These are phyloP conservation scores for Mycena polygramma DNA, from an alignment of 768 basidiomycete species.

Conservation along the genomic window DNA sequence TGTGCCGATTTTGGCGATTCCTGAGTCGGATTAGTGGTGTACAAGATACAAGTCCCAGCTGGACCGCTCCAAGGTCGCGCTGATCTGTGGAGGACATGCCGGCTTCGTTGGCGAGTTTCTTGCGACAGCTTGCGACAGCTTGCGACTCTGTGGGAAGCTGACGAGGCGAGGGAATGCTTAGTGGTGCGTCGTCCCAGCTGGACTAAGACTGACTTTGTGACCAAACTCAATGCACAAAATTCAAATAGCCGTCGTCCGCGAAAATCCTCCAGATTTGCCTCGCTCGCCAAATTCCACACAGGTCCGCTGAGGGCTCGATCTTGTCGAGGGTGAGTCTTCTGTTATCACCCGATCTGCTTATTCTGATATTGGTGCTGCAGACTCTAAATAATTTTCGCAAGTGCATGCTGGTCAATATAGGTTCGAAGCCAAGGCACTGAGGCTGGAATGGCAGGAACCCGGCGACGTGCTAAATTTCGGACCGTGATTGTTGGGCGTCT, in stretches of 20 bases:
- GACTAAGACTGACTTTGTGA: no score
- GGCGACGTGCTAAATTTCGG: conserved; percentile 96
- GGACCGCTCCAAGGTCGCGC: conserved; percentile 76
- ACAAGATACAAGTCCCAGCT: conserved; percentile 67
- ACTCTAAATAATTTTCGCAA: conserved; percentile 86
- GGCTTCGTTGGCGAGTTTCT: conserved; percentile 82
- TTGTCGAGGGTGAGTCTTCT: conserved; percentile 80
- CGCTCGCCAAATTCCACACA: conserved; percentile 89
- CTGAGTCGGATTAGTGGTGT: no score
- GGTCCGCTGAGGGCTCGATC: conserved; percentile 84
- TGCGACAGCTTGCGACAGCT: no score
- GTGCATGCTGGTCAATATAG: conserved; percentile 53
- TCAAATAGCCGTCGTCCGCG: conserved; percentile 84
- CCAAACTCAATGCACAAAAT: conserved; percentile 3
- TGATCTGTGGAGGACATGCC: conserved; percentile 89
- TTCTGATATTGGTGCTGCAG: conserved; percentile 49
- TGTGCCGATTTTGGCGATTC: no score
- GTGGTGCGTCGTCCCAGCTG: conserved; percentile 56
- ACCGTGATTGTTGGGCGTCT: conserved; percentile 84
- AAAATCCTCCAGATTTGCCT: conserved; percentile 93
- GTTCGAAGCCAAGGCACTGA: conserved; percentile 30
- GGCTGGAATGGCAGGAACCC: conserved; percentile 73
- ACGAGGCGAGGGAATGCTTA: conserved; percentile 82
- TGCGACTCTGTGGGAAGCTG: no score
- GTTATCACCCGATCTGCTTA: background rate